A percentile compares a stretch with the other conserved stretches of the same genome.
phyloP scores from a whole-genome alignment of 2,329 filamentous ascomycete species.

The Colletotrichum musae region DNA sequence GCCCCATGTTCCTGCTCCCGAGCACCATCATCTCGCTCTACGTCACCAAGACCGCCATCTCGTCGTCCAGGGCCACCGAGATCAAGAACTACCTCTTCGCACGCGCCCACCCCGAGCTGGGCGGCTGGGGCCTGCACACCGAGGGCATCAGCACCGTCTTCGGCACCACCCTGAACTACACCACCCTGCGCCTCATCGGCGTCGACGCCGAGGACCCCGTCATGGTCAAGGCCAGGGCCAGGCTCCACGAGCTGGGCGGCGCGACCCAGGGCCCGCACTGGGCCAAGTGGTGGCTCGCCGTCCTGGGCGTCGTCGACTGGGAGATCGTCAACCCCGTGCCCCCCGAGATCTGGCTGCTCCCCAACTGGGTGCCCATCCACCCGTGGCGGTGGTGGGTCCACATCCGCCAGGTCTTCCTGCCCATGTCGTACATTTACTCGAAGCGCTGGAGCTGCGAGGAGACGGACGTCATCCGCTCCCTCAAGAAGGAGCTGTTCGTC shows the following conservation, averaged over 20 bases:
- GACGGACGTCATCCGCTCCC: slow-evolving; percentile 78
- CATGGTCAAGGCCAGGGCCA: slow-evolving; percentile 87
- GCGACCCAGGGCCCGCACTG: slow-evolving; percentile 90
- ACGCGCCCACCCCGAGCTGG: slow-evolving; percentile 86
- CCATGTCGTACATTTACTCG: slow-evolving; percentile 93
- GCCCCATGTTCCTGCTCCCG: slow-evolving; percentile 94
- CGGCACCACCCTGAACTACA: slow-evolving; percentile 92
- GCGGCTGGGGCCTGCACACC: slow-evolving; percentile 97
- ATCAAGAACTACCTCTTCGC: slow-evolving; percentile 94
- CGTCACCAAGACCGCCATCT: slow-evolving; percentile 88
- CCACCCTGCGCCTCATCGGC: slow-evolving; percentile 83
- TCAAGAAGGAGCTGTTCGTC: slow-evolving; percentile 87
- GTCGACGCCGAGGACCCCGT: slow-evolving; percentile 86
- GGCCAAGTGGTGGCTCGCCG: slow-evolving; percentile 95
- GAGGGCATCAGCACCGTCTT: slow-evolving; percentile 95
- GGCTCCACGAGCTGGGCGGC: slow-evolving; percentile 88
- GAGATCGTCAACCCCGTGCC: slow-evolving; percentile 95
- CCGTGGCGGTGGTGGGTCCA: slow-evolving; percentile 99
- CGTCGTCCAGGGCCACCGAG: slow-evolving; percentile 83
- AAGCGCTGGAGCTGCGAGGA: slow-evolving; percentile 84
- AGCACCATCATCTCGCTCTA: slow-evolving; percentile 90
- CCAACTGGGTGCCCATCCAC: slow-evolving; percentile 90
- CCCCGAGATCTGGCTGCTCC: slow-evolving; percentile 92
- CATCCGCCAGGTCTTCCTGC: slow-evolving; percentile 94
- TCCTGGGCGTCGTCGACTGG: slow-evolving; percentile 88